These are phyloP conservation scores for Potentilla sterilis DNA, from an alignment of 306 rosid species.

Conservation along the genomic window DNA sequence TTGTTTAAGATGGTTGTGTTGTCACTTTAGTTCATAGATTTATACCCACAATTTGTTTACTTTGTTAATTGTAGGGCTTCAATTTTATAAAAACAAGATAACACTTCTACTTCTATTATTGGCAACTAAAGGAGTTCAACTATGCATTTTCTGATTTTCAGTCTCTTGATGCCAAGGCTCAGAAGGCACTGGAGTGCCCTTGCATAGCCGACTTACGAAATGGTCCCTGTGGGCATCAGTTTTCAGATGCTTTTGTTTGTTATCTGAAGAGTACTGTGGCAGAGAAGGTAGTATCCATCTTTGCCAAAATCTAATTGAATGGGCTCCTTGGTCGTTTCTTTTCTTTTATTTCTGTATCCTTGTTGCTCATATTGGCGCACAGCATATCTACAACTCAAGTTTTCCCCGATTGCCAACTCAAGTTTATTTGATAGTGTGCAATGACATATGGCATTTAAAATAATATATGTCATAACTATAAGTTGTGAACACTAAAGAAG, in stretches of 20 bases:
- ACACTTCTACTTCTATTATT: conserved; percentile 2
- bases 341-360: not conserved
- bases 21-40: not conserved
- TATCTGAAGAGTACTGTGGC: conserved; percentile 80
- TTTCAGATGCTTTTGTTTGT: conserved; percentile 82
- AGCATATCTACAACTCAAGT: not conserved
- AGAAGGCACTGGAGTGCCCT: conserved; percentile 88
- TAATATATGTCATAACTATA: not conserved
- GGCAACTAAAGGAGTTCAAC: conserved; percentile 10
- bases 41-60: not conserved
- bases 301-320: not conserved
- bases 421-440: not conserved
- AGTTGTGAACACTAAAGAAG: not conserved
- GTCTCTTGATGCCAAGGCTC: conserved; percentile 82
- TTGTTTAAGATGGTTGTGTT: not conserved
- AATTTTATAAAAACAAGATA: not conserved
- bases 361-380: not conserved
- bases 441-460: not conserved
- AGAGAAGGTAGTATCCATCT: conserved; percentile 61
- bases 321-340: not conserved
- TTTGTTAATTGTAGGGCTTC: not conserved
- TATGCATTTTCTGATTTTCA: conserved; percentile 57
- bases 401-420: too few species aligned
- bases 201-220: conserved; percentile 83
- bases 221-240: conserved; percentile 78